phyloP scores from a whole-genome alignment of 495 filamentous ascomycete species.

The Gamarada debralockiae region DNA sequence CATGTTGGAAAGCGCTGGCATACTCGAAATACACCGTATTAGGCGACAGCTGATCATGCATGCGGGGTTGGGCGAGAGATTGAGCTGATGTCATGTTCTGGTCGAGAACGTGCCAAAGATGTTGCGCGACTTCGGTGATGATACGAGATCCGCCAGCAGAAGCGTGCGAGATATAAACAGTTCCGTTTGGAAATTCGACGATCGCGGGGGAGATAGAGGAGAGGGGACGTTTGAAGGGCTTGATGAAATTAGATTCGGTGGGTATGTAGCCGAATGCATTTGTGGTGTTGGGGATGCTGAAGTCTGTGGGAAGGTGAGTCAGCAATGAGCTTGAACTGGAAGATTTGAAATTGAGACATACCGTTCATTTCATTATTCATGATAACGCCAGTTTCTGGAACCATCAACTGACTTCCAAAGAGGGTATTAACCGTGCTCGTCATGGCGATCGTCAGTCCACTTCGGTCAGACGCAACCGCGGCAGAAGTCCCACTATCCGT shows the following conservation, averaged over 20 bases:
- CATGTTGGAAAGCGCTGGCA: constrained; percentile 15
- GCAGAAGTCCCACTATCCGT: constrained; percentile 72
- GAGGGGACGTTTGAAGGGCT: constrained; percentile 75
- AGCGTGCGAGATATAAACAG: constrained; percentile 67
- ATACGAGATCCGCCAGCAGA: constrained; percentile 84
- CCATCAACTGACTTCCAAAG: constrained; percentile 74
- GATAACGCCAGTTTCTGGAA: constrained; percentile 77
- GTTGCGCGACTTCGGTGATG: constrained; percentile 79
- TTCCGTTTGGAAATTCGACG: constrained; percentile 61
- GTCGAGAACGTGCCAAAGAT: constrained; percentile 71
- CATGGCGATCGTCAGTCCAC: constrained; percentile 65
- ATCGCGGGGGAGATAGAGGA: constrained; percentile 79
- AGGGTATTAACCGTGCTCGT: constrained; percentile 84
- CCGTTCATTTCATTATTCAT: constrained; percentile 93
- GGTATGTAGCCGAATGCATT: constrained; percentile 86
- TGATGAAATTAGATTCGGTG: constrained; percentile 74
- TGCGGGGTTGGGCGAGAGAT: constrained; percentile 61
- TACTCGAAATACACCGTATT: constrained; percentile 69
- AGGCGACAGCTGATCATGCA: constrained; percentile 84
- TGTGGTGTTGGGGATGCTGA: constrained; percentile 67
- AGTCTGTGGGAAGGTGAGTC: constrained; percentile 40
- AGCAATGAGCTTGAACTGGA: background rate
- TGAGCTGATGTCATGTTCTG: constrained; percentile 51
- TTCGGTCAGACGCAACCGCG: constrained; percentile 61
- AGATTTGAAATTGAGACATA: constrained; percentile 1